Percentiles rank a stretch among this genome's conserved stretches.
phyloP scores from a whole-genome alignment of 1,284 basidiomycete species.

The Ustilago hordei region DNA sequence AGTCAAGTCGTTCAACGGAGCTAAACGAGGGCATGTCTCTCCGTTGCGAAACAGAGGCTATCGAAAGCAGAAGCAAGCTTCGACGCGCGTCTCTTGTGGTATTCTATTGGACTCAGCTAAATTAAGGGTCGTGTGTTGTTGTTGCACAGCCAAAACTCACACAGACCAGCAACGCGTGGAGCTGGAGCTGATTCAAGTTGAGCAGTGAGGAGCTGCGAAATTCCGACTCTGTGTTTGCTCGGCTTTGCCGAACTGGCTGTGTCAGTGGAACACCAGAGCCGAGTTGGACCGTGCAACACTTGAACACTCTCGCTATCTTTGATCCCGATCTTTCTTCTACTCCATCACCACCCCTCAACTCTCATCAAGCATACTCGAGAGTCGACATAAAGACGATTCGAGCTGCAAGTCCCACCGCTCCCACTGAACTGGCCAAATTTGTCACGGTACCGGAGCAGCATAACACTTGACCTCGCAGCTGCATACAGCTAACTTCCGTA shows the following conservation, averaged over 20 bases:
- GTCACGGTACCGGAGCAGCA: background rate
- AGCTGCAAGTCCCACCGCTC: background rate
- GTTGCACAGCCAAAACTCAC: background rate
- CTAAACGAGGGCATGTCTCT: background rate
- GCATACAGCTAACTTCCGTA: background rate
- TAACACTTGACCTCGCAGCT: background rate
- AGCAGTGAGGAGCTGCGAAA: background rate
- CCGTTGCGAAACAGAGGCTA: no score
- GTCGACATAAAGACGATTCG: background rate
- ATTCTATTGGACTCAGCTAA: background rate
- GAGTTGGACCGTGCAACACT: conserved; percentile 13
- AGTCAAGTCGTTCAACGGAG: background rate
- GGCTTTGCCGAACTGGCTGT: conserved; percentile 8
- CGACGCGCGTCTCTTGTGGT: background rate
- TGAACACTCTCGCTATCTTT: background rate
- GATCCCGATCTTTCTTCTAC: background rate
- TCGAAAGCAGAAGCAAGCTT: background rate
- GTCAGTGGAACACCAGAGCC: background rate
- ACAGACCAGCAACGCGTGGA: background rate
- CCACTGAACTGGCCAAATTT: background rate
- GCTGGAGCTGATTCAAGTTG: background rate
- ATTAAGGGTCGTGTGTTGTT: background rate
- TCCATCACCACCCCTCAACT: background rate
- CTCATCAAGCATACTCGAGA: conserved; percentile 2
- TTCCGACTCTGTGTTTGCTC: background rate